Evolutionary conservation across 176 grass and related monocot species (phyloP), one percentile per base, ranked within the genome.

Genomic region (Aegilops speltoides): DNA sequence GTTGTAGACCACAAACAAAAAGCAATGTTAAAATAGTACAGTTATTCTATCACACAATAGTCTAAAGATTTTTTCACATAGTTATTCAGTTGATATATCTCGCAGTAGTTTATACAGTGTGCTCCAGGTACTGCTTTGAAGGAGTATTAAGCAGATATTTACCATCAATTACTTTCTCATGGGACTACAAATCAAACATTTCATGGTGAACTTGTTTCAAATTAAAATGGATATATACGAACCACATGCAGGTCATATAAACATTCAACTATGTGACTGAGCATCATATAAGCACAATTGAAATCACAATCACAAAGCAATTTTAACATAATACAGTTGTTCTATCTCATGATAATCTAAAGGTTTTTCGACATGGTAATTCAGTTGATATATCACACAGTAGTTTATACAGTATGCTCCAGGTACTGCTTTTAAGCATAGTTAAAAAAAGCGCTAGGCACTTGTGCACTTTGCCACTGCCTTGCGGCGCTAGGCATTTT

Each of bases 41-140:
- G 26, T 82, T 86, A 8, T 34, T 85, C 32, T 74, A 72, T 72
- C 36, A 14, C 36, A 72, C 10, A 41, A 72, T 23, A 72, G 22
- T 54, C 36, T 41, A 72, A 40, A 13, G 36, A 6, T 43, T 24
- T 41, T 43, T 7, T 73, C 69, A 72, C 20, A 43, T 15, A 43
- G n/a, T n/a, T 24, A 73, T 54, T 54, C 50, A 54, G 69, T 73
- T 73, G 69, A 73, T 73, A 71, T 3, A 23, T 40, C 68, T 3
- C 4, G 6, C 34, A 71, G 20, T 40, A 40, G 68, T 71, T 40
- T 71, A 40, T 23, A 70, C 16, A 54, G 50, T 19, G 5, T 54
- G 15, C 48, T 52, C 48, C 48, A 52, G 48, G 48, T 52, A 17
- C 48, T 52, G 48, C 48, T 52, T 52, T 52, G 17, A 52, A 65